Conservation (phyloP, 2,329 filamentous ascomycete genomes). For the Aureobasidium sp. region DNA sequence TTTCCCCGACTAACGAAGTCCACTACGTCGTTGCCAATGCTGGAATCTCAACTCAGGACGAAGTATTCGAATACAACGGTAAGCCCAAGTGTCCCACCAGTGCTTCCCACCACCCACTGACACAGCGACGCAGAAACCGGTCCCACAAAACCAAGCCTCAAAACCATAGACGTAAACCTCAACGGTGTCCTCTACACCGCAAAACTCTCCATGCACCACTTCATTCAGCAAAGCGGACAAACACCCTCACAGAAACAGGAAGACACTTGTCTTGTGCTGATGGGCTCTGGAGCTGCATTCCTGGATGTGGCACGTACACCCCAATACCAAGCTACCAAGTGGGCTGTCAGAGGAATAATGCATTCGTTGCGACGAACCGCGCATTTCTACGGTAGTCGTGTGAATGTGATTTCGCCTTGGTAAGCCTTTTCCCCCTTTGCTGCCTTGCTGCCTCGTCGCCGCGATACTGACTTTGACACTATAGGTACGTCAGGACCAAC, state of each 20-base stretch:
- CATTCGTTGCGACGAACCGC: neutral
- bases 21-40: slow-evolving; percentile 25
- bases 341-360: slow-evolving; percentile 11
- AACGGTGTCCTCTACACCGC: slow-evolving; percentile 17
- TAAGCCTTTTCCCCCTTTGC: neutral
- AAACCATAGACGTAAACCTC: slow-evolving; percentile 16
- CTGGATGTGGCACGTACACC: slow-evolving; percentile 37
- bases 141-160: slow-evolving; percentile 17
- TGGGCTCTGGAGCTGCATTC: slow-evolving; percentile 40
- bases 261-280: slow-evolving; percentile 36
- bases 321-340: slow-evolving; percentile 27
- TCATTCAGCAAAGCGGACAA: slow-evolving; percentile 19
- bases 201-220: slow-evolving; percentile 23
- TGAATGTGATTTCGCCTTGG: slow-evolving; percentile 2
- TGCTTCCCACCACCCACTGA: neutral
- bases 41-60: slow-evolving; percentile 15
- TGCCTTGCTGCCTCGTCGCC: too few species aligned
- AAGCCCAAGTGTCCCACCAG: neutral
- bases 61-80: neutral
- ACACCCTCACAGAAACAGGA: neutral
- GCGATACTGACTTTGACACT: too few species aligned
- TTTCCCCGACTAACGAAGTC: slow-evolving; percentile 18
- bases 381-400: neutral
- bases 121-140: neutral
- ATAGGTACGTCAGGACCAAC: slow-evolving; percentile 18